Conservation (phyloP, 371 early-diverging fungal species). For the Apophysomyces variabilis region DNA sequence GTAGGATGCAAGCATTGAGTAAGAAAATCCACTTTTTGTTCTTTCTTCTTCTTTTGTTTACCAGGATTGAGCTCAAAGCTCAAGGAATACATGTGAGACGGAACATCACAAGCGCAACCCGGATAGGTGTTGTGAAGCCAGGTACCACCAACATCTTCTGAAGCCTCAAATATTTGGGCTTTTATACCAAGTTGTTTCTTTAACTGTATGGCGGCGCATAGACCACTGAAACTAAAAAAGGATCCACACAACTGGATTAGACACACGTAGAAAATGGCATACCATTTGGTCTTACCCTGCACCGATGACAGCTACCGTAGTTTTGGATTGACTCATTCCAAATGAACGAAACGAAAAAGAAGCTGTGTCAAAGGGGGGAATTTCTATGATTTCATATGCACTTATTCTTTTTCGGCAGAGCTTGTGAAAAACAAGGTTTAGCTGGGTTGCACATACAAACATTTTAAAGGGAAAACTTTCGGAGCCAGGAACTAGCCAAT, state of each 20-base stretch:
- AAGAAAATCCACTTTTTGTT: not conserved
- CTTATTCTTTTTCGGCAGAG: not conserved
- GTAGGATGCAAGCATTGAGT: not conserved
- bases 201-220: slow-evolving; percentile 61
- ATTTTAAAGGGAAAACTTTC: no score
- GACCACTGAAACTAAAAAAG: slow-evolving; percentile 57
- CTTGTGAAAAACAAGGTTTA: no score
- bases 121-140: slow-evolving; percentile 69
- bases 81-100: slow-evolving; percentile 60
- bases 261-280: not conserved
- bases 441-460: no score
- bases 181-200: slow-evolving; percentile 52
- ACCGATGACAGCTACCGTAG: slow-evolving; percentile 29
- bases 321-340: not conserved
- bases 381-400: not conserved
- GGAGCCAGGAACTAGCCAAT: no score
- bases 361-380: not conserved
- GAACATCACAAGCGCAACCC: slow-evolving; percentile 65
- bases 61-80: slow-evolving; percentile 53
- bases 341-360: not conserved
- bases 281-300: slow-evolving; percentile 22
- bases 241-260: not conserved
- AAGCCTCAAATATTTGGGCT: slow-evolving; percentile 59
- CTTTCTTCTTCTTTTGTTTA: not conserved
- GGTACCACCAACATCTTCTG: slow-evolving; percentile 61